Conservation (phyloP, 768 basidiomycete species). For the Strobilomyces confusus region DNA sequence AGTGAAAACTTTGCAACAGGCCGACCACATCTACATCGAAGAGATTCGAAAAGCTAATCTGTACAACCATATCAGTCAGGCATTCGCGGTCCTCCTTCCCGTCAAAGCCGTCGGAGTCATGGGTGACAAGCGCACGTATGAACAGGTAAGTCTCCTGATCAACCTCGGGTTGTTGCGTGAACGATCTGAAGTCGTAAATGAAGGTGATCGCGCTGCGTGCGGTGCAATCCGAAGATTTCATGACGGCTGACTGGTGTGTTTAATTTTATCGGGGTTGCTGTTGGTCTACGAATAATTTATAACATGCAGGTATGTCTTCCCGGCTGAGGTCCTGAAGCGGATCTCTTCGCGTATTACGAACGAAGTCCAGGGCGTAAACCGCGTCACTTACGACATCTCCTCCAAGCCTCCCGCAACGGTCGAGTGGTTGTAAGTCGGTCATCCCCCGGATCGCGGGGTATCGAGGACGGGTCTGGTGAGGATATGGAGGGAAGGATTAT, state of each 20-base stretch:
- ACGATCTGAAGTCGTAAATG: conserved; percentile 1
- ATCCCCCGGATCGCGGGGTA: no score
- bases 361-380: conserved; percentile 94
- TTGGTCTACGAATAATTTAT: no score
- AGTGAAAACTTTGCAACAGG: conserved; percentile 85
- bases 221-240: conserved; percentile 98
- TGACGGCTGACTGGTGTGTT: conserved; percentile 96
- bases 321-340: conserved; percentile 78
- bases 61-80: conserved; percentile 93
- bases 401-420: conserved; percentile 88
- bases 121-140: conserved; percentile 95
- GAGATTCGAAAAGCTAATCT: conserved; percentile 92
- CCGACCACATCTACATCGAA: conserved; percentile 95
- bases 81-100: conserved; percentile 93
- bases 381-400: conserved; percentile 94
- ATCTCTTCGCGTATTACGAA: conserved; percentile 98
- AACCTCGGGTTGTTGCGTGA: not conserved
- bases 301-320: conserved; percentile 89
- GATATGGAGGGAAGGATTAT: no score
- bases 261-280: no score
- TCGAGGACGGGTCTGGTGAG: no score
- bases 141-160: conserved; percentile 56
- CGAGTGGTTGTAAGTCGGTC: conserved; percentile 38
- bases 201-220: conserved; percentile 92
- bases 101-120: conserved; percentile 97